phyloP scores from a whole-genome alignment of 2,329 filamentous ascomycete genomes.

The Penicillium freii region DNA sequence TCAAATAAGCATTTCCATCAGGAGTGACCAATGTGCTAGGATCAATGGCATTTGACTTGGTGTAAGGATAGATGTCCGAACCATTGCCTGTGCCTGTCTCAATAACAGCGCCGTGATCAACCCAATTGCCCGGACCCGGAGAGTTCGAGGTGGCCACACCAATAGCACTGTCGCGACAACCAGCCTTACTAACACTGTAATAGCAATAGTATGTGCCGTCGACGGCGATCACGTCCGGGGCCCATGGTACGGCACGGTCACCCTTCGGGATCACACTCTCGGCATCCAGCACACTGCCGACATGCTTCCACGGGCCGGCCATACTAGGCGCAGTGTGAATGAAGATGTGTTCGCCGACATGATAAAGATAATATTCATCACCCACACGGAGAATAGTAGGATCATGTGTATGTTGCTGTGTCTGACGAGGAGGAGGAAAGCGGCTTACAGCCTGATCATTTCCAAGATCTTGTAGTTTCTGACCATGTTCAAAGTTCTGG shows the following conservation, averaged over 20 bases:
- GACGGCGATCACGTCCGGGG: constrained; percentile 60
- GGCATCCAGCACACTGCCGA: constrained; percentile 30
- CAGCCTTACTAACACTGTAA: constrained; percentile 63
- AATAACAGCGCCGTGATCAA: constrained; percentile 38
- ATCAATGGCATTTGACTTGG: constrained; percentile 61
- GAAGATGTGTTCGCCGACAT: constrained; percentile 33
- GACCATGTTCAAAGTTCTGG: constrained; percentile 4
- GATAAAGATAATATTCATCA: constrained; percentile 33
- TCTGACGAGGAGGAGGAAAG: constrained; percentile 24
- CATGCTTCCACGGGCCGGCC: constrained; percentile 33
- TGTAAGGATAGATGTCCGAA: constrained; percentile 32
- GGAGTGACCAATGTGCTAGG: constrained; percentile 49
- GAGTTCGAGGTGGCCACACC: constrained; percentile 54
- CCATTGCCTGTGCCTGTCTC: constrained; percentile 34
- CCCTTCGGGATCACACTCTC: constrained; percentile 37
- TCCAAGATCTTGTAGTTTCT: constrained; percentile 8
- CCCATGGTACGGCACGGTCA: constrained; percentile 44
- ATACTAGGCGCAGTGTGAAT: constrained; percentile 31
- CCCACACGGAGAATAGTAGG: constrained; percentile 32
- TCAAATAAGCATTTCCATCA: constrained; percentile 47
- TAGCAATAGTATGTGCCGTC: constrained; percentile 62
- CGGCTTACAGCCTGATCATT: constrained; percentile 1
- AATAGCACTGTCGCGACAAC: constrained; percentile 61
- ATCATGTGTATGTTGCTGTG: constrained; percentile 33
- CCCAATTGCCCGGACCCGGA: constrained; percentile 35